A percentile compares a stretch with the other conserved stretches of the same genome.
Conservation (phyloP, 164 flowering plant genomes). For the Liriodendron chinense region DNA sequence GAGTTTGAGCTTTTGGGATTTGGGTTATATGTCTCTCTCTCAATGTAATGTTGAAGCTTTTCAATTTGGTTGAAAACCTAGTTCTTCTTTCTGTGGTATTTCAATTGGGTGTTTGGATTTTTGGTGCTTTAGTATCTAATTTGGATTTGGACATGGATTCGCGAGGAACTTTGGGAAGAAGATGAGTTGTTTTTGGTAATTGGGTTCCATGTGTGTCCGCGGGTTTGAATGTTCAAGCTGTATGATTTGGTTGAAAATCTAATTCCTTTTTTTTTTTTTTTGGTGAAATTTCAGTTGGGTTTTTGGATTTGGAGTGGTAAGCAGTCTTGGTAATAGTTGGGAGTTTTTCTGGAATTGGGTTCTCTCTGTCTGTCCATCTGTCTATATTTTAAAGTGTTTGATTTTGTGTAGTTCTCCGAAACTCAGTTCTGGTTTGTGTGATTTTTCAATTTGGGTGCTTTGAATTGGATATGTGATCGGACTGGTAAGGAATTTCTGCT, state of each 20-base stretch:
- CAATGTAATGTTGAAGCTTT: background rate
- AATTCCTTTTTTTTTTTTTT: too few relatives aligned
- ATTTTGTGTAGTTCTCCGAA: background rate
- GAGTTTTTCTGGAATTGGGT: background rate
- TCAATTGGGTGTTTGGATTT: background rate
- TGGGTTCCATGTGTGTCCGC: background rate
- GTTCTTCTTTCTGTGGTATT: background rate
- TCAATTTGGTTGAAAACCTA: background rate
- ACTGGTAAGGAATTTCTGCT: background rate
- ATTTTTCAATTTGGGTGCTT: background rate
- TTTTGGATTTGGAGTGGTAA: background rate
- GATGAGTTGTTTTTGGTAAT: background rate
- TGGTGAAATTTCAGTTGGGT: background rate
- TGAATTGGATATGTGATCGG: background rate
- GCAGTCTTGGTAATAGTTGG: background rate
- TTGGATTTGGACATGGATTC: background rate
- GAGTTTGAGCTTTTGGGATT: background rate
- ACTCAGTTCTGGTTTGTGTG: background rate
- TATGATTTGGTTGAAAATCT: background rate
- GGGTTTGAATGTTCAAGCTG: background rate
- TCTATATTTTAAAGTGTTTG: background rate
- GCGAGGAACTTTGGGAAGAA: background rate
- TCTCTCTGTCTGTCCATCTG: background rate
- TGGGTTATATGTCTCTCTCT: background rate
- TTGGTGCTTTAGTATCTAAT: too few relatives aligned